Percentiles rank a stretch among this genome's conserved stretches.
phyloP scores from a whole-genome alignment of 129 eudicot species.

The Deinandra increscens region DNA sequence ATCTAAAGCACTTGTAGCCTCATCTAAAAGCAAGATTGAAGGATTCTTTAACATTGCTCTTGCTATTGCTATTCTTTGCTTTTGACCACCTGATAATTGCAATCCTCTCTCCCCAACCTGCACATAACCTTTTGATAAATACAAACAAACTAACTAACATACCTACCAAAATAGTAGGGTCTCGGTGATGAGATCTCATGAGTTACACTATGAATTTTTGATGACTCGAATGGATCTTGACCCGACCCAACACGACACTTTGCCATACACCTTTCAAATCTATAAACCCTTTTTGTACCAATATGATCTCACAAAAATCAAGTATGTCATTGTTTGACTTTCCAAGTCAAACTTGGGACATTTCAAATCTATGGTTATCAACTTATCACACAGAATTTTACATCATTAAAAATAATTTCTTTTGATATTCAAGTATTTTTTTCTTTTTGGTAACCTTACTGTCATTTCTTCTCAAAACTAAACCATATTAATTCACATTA shows the following conservation, averaged over 20 bases:
- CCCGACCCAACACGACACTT: neutral
- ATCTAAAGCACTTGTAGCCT: slow-evolving; percentile 96
- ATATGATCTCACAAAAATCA: no score
- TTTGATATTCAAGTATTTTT: neutral
- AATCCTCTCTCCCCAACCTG: slow-evolving; percentile 98
- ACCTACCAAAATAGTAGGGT: no score
- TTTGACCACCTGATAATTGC: slow-evolving; percentile 97
- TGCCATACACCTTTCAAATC: no score
- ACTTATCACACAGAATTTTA: neutral
- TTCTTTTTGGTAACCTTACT: neutral
- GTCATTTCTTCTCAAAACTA: neutral
- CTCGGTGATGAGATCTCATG: no score
- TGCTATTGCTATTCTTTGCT: slow-evolving; percentile 95
- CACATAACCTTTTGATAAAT: slow-evolving; percentile 3
- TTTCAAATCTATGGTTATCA: neutral
- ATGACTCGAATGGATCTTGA: neutral
- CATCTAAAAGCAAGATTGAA: slow-evolving; percentile 82
- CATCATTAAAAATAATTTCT: neutral
- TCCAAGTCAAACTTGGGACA: neutral
- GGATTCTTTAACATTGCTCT: slow-evolving; percentile 98
- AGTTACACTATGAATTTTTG: neutral
- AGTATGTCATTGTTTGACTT: neutral
- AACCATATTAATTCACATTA: slow-evolving; percentile 5
- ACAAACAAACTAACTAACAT: no score
- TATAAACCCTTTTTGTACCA: no score